Conservation (phyloP, 2,329 filamentous ascomycete genomes). For the Colletotrichum navitas region DNA sequence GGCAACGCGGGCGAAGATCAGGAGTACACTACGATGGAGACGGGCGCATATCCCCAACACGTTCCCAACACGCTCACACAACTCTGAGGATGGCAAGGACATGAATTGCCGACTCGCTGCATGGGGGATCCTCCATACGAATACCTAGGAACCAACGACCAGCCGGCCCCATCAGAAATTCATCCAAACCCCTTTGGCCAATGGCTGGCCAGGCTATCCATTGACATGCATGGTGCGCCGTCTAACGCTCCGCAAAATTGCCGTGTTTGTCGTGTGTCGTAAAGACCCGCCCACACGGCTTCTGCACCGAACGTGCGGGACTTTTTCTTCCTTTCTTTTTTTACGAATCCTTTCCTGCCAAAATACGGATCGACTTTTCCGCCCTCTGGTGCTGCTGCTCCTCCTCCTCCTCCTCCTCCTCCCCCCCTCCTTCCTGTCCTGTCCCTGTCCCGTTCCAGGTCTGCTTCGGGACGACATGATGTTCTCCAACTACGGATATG, state of each 20-base stretch:
- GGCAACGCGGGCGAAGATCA: neutral
- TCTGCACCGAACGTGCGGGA: conserved; percentile 38
- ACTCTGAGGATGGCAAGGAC: neutral
- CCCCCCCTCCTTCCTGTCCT: neutral
- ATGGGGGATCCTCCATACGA: neutral
- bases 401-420: neutral
- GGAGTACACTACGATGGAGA: neutral
- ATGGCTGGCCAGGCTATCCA: conserved; percentile 8
- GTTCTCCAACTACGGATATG: neutral
- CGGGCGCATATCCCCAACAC: neutral
- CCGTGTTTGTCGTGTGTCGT: conserved; percentile 37
- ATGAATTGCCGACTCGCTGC: conserved; percentile 9
- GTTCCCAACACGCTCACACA: neutral
- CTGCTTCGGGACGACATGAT: conserved; percentile 18
- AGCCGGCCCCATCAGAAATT: neutral
- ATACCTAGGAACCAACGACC: neutral
- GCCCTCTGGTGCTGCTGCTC: neutral
- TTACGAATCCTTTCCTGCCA: neutral
- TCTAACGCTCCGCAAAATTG: conserved; percentile 35
- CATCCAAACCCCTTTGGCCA: conserved; percentile 11
- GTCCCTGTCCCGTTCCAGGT: conserved; percentile 29
- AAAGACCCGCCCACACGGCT: conserved; percentile 34
- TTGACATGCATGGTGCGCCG: conserved; percentile 15
- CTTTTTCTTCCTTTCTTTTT: neutral
- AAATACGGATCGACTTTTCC: conserved; percentile 31